Percentiles rank a stretch among this genome's conserved stretches.
These are phyloP conservation scores for Coprinopsis strossmayeri DNA, from an alignment of 768 basidiomycete genomes.

Conservation along the genomic window DNA sequence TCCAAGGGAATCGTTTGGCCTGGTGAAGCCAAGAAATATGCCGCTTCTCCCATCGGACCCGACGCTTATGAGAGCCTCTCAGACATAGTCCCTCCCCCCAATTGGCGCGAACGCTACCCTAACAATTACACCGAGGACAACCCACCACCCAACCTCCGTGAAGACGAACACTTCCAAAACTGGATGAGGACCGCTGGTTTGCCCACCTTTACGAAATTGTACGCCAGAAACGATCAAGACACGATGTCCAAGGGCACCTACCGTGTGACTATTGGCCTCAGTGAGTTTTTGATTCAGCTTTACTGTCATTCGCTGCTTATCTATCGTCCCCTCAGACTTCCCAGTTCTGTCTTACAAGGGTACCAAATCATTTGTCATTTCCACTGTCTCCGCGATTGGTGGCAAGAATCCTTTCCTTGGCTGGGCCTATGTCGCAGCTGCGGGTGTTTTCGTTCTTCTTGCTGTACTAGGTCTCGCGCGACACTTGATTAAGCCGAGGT, in stretches of 20 bases:
- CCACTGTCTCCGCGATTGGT: constrained; percentile 97
- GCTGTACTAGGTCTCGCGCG: constrained; percentile 85
- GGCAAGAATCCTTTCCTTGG: constrained; percentile 98
- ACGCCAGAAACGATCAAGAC: constrained; percentile 81
- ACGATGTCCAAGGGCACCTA: constrained; percentile 70
- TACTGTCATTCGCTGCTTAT: constrained; percentile 12
- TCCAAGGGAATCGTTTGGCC: constrained; percentile 89
- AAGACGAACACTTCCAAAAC: constrained; percentile 93
- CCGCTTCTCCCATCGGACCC: constrained; percentile 36
- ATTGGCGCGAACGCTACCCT: constrained; percentile 76
- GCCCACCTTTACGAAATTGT: constrained; percentile 95
- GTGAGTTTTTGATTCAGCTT: constrained; percentile 40
- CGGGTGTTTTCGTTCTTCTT: constrained; percentile 80
- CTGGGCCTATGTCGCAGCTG: constrained; percentile 93
- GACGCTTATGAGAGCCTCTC: constrained; percentile 51
- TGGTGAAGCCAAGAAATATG: constrained; percentile 90
- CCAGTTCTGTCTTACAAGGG: constrained; percentile 88
- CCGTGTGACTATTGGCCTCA: constrained; percentile 68
- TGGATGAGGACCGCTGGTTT: constrained; percentile 99
- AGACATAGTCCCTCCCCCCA: constrained; percentile 85
- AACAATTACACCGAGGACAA: constrained; percentile 58
- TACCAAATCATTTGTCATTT: constrained; percentile 95
- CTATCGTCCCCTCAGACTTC: constrained; percentile 53
- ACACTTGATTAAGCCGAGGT: constrained; percentile 92
- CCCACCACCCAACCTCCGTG: constrained; percentile 65